Percentiles rank a stretch among this genome's conserved stretches.
Evolutionary conservation across 176 grass and related monocot genomes (phyloP).

Genomic region (Phoenix roebelenii): DNA sequence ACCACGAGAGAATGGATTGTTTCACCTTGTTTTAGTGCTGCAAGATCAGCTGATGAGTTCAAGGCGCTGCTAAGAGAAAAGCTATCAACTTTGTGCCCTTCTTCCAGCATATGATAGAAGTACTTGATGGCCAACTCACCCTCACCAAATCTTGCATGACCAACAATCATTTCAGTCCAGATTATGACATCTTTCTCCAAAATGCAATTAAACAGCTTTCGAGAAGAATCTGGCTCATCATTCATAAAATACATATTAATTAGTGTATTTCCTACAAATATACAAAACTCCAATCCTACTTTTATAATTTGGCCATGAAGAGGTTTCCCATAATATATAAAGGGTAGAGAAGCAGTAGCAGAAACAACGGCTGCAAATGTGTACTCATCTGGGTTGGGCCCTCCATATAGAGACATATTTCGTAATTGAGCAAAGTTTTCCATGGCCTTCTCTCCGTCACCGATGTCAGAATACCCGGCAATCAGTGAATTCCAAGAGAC

Average conservation of each 20-base stretch:
- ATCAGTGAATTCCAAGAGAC: constrained; percentile 89
- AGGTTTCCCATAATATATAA: constrained; percentile 43
- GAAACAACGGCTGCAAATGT: constrained; percentile 64
- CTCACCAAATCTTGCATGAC: constrained; percentile 50
- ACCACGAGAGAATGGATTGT: constrained; percentile 63
- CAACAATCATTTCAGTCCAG: constrained; percentile 96
- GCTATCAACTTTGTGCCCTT: constrained; percentile 63
- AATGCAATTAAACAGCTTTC: constrained; percentile 45
- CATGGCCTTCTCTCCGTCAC: constrained; percentile 47
- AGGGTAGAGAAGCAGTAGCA: constrained; percentile 49
- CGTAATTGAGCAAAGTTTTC: constrained; percentile 43
- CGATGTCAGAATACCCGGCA: constrained; percentile 43
- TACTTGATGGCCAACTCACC: constrained; percentile 68
- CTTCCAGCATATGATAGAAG: constrained; percentile 48
- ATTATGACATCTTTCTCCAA: constrained; percentile 64
- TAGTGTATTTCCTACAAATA: constrained; percentile 67
- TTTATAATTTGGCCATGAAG: constrained; percentile 61
- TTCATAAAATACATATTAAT: constrained; percentile 95
- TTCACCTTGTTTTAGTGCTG: constrained; percentile 65
- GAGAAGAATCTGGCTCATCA: constrained; percentile 34
- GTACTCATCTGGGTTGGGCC: constrained; percentile 50
- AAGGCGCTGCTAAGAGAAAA: constrained; percentile 90
- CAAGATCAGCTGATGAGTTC: constrained; percentile 47
- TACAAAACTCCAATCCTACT: constrained; percentile 37
- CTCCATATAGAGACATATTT: constrained; percentile 2